These are phyloP conservation scores for Calonectria pseudoreteaudii DNA, from an alignment of 2,329 filamentous ascomycete species.

Conservation along the genomic window DNA sequence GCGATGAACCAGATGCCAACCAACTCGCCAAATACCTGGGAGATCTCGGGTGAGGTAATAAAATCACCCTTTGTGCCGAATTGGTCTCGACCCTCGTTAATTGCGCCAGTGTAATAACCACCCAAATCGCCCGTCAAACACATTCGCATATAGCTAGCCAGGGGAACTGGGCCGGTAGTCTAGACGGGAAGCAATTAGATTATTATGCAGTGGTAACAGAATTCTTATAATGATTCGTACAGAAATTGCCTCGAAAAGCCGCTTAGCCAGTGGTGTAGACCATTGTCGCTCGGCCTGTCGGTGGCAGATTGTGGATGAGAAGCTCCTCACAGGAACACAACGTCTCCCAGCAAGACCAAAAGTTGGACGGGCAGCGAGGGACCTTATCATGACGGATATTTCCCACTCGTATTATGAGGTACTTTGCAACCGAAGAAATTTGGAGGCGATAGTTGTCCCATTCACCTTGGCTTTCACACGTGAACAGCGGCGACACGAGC, in stretches of 20 bases:
- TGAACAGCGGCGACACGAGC: constrained; percentile 15
- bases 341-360: constrained; percentile 26
- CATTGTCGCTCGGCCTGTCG: constrained; percentile 70
- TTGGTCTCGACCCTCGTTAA: constrained; percentile 78
- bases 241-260: constrained; percentile 86
- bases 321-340: constrained; percentile 34
- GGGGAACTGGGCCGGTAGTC: constrained; percentile 87
- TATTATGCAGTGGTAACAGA: not conserved
- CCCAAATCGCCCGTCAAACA: constrained; percentile 91
- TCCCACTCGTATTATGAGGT: not conserved
- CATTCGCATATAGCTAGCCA: constrained; percentile 98
- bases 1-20: constrained; percentile 94
- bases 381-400: constrained; percentile 33
- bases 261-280: constrained; percentile 93
- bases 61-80: constrained; percentile 97
- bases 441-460: not conserved
- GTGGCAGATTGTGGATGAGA: constrained; percentile 39
- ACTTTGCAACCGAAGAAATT: not conserved
- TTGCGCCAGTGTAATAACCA: constrained; percentile 90
- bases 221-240: constrained; percentile 58
- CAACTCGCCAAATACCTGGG: constrained; percentile 95
- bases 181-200: constrained; percentile 32
- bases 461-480: constrained; percentile 14
- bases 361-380: constrained; percentile 25
- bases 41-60: constrained; percentile 96